Conservation (phyloP, 805 yeast genomes). For the Candida hungchunana region DNA sequence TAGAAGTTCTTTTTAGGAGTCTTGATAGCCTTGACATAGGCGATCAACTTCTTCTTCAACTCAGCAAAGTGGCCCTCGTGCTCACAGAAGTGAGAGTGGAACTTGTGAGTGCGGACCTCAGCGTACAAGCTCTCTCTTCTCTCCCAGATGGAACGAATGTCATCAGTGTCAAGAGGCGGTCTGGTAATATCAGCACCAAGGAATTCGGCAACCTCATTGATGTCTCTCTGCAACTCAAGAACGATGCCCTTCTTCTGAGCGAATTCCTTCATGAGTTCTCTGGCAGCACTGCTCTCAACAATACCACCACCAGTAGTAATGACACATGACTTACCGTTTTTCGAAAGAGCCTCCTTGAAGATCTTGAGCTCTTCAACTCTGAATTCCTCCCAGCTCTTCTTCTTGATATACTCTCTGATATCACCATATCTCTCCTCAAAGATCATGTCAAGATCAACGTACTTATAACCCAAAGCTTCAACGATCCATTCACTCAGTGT, state of each 20-base stretch:
- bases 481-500: conserved; percentile 82
- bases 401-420: conserved; percentile 58
- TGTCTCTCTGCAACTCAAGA: conserved; percentile 83
- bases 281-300: conserved; percentile 70
- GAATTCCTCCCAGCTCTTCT: conserved; percentile 84
- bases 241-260: conserved; percentile 58
- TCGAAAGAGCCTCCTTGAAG: conserved; percentile 44
- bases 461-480: conserved; percentile 55
- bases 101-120: conserved; percentile 73
- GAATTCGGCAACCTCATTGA: conserved; percentile 73
- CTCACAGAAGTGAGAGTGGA: conserved; percentile 71
- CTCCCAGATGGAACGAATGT: conserved; percentile 76
- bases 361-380: conserved; percentile 61
- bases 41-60: conserved; percentile 55
- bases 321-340: conserved; percentile 45
- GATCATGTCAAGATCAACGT: conserved; percentile 71
- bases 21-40: conserved; percentile 62
- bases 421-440: conserved; percentile 52
- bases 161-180: conserved; percentile 75
- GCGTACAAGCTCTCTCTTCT: conserved; percentile 77
- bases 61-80: conserved; percentile 48
- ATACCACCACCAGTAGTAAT: conserved; percentile 97
- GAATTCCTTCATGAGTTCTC: conserved; percentile 57
- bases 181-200: conserved; percentile 75
- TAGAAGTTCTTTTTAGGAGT: conserved; percentile 49